Conservation (phyloP, 192 early-diverging fungal genomes). For the Lobosporangium transversale region DNA sequence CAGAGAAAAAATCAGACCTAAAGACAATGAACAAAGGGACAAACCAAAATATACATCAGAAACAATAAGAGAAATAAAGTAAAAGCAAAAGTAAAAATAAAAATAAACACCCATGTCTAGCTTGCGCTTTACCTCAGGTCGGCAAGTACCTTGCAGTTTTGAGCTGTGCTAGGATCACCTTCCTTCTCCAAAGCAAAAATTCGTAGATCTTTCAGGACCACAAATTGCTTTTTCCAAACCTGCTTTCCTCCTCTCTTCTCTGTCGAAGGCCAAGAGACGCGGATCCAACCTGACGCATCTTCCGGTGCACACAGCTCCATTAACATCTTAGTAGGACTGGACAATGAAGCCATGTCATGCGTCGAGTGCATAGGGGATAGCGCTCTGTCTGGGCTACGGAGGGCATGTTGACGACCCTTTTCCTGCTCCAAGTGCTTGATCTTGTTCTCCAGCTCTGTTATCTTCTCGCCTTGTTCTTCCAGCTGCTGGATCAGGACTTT, state of each 20-base stretch:
- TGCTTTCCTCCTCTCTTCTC: constrained; percentile 39
- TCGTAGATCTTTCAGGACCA: constrained; percentile 37
- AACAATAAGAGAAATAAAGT: not conserved
- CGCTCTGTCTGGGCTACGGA: constrained; percentile 36
- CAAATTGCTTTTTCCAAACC: constrained; percentile 48
- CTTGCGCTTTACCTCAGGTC: constrained; percentile 29
- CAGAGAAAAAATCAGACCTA: constrained; percentile 52
- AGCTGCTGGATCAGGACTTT: constrained; percentile 45
- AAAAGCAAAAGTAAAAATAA: not conserved
- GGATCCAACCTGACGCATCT: constrained; percentile 47
- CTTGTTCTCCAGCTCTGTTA: constrained; percentile 38
- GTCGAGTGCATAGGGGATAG: constrained; percentile 34
- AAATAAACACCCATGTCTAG: not conserved
- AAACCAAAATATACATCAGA: too few relatives aligned
- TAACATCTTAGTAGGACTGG: constrained; percentile 41
- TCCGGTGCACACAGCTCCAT: constrained; percentile 40
- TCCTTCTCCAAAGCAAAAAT: constrained; percentile 47
- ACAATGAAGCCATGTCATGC: constrained; percentile 2
- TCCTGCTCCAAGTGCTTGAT: constrained; percentile 45
- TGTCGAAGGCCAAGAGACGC: constrained; percentile 34
- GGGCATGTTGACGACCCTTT: constrained; percentile 21
- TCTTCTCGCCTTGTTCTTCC: constrained; percentile 53
- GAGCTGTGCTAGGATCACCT: constrained; percentile 24
- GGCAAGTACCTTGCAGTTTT: constrained; percentile 24
- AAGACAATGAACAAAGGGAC: too few relatives aligned